Evolutionary conservation across 805 yeast species (phyloP).

Genomic region (Kuraishia borneana): DNA sequence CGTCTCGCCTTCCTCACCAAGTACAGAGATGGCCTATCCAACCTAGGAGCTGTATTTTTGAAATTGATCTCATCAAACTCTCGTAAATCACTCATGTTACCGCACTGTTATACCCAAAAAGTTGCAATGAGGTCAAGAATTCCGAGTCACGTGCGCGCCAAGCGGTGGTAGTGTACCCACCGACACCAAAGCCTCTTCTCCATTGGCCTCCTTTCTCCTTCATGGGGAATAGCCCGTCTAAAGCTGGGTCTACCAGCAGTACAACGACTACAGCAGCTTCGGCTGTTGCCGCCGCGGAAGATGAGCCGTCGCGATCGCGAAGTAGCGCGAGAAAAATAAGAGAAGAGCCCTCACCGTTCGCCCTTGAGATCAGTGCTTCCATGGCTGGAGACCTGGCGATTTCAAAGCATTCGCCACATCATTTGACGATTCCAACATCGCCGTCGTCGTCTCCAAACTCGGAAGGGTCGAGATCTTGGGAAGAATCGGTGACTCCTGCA

Average conservation of each 20-base stretch:
- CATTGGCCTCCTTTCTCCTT: slow-evolving; percentile 1
- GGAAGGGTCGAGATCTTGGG: slow-evolving; percentile 22
- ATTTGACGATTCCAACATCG: neutral
- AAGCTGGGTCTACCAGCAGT: slow-evolving; percentile 18
- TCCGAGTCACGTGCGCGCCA: neutral
- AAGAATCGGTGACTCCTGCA: slow-evolving; percentile 15
- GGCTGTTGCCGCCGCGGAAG: slow-evolving; percentile 10
- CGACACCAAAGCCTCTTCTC: neutral
- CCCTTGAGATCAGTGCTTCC: slow-evolving; percentile 20
- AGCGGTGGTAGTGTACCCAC: neutral
- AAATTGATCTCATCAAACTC: slow-evolving; percentile 46
- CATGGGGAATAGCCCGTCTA: slow-evolving; percentile 28
- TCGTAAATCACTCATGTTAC: slow-evolving; percentile 13
- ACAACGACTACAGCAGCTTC: slow-evolving; percentile 6
- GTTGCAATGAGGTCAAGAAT: neutral
- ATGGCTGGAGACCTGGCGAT: slow-evolving; percentile 20
- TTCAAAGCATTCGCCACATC: neutral
- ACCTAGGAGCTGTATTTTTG: slow-evolving; percentile 51
- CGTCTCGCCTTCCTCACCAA: slow-evolving; percentile 54
- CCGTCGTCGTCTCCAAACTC: slow-evolving; percentile 30
- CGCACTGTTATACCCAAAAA: neutral
- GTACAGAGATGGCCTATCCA: slow-evolving; percentile 65
- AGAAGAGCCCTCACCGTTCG: slow-evolving; percentile 8
- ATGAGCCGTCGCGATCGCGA: slow-evolving; percentile 7
- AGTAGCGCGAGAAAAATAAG: neutral